Conservation (phyloP, 805 yeast species). For the Brettanomyces naardenensis region DNA sequence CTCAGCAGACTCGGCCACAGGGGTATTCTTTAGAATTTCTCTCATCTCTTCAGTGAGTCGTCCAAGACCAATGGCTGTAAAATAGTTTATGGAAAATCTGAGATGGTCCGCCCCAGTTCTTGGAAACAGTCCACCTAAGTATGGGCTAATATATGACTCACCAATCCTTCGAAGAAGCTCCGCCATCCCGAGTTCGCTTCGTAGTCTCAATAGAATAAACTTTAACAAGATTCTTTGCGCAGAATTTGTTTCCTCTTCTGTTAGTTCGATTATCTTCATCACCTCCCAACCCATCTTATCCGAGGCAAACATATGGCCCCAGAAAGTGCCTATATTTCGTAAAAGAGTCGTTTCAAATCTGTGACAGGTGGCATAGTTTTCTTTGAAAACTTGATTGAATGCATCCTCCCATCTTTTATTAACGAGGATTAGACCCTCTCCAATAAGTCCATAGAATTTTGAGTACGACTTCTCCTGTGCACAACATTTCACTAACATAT, state of each 20-base stretch:
- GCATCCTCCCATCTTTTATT: constrained; percentile 49
- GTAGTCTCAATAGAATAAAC: constrained; percentile 71
- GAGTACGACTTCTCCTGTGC: constrained; percentile 83
- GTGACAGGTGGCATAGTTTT: constrained; percentile 50
- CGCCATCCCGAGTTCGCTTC: constrained; percentile 62
- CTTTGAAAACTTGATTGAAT: constrained; percentile 45
- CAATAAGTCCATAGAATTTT: constrained; percentile 73
- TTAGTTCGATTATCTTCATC: constrained; percentile 47
- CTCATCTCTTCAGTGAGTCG: constrained; percentile 79
- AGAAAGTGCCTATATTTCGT: constrained; percentile 73
- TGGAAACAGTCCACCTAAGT: constrained; percentile 60
- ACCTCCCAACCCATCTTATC: constrained; percentile 62
- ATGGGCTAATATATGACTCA: constrained; percentile 45
- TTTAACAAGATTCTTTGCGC: constrained; percentile 76
- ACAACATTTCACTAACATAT: constrained; percentile 73
- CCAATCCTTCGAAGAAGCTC: constrained; percentile 40
- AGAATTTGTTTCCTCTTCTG: constrained; percentile 69
- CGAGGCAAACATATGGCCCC: constrained; percentile 75
- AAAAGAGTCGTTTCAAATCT: constrained; percentile 65
- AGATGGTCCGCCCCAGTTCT: constrained; percentile 39
- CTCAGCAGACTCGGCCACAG: constrained; percentile 16
- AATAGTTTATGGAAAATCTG: constrained; percentile 79
- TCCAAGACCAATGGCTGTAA: constrained; percentile 90
- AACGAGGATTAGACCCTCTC: constrained; percentile 51
- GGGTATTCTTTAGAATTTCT: constrained; percentile 22